Evolutionary conservation across 139 green algal species (phyloP).

Genomic region (Diplosphaera chodatii): DNA sequence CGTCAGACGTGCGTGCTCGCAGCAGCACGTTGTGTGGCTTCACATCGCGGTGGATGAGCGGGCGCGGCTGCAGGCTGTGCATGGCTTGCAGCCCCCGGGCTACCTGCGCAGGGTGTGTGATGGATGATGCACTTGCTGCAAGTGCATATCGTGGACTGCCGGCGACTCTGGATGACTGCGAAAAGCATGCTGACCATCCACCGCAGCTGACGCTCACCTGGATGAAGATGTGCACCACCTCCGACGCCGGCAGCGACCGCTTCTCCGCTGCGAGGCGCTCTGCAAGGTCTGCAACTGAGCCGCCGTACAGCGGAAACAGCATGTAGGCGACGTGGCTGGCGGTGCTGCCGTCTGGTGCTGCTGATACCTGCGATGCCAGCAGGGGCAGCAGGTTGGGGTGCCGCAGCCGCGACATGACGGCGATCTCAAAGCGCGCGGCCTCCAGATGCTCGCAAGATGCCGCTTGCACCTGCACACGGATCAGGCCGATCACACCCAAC

Average conservation of each 20-base stretch:
- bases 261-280: slow-evolving; percentile 16
- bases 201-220: too few species aligned
- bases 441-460: slow-evolving; percentile 30
- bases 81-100: slow-evolving; percentile 53
- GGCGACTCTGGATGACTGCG: too few species aligned
- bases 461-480: slow-evolving; percentile 47
- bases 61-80: slow-evolving; percentile 40
- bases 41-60: slow-evolving; percentile 74
- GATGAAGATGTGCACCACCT: slow-evolving; percentile 51
- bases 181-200: too few species aligned
- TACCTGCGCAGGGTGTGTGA: slow-evolving; percentile 35
- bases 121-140: too few species aligned
- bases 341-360: slow-evolving; percentile 3
- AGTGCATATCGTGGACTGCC: too few species aligned
- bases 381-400: slow-evolving; percentile 65
- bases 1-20: neutral
- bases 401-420: slow-evolving; percentile 31
- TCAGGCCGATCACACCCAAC: too few species aligned
- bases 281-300: slow-evolving; percentile 44
- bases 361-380: slow-evolving; percentile 26
- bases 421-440: slow-evolving; percentile 38
- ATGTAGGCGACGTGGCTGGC: slow-evolving; percentile 30
- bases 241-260: slow-evolving; percentile 16
- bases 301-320: slow-evolving; percentile 48
- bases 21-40: slow-evolving; percentile 88